phyloP scores from a whole-genome alignment of 2,329 filamentous ascomycete genomes.

The Fusarium papillatum region DNA sequence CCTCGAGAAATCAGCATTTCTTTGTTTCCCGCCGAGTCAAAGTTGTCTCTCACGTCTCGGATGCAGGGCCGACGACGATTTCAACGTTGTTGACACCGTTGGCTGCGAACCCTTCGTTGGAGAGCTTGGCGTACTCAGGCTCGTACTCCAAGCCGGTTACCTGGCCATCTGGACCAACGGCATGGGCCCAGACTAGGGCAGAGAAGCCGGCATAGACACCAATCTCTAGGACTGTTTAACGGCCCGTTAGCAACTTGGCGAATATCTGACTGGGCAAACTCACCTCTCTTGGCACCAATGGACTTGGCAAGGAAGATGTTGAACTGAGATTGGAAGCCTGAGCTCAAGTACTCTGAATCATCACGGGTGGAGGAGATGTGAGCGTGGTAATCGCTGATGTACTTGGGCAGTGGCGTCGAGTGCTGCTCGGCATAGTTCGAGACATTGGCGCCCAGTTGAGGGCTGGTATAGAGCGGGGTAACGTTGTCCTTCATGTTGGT shows the following conservation, averaged over 20 bases:
- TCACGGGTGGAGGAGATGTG: conserved; percentile 37
- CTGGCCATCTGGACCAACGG: conserved; percentile 57
- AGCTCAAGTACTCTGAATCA: conserved; percentile 55
- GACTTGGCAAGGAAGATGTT: conserved; percentile 57
- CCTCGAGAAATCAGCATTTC: background rate
- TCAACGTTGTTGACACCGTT: conserved; percentile 59
- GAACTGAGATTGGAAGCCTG: conserved; percentile 56
- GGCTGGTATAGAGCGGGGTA: conserved; percentile 58
- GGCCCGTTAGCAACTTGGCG: background rate
- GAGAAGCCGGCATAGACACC: conserved; percentile 65
- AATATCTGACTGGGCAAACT: background rate
- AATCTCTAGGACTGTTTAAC: conserved; percentile 59
- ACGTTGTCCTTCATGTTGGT: conserved; percentile 54
- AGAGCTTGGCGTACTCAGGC: conserved; percentile 57
- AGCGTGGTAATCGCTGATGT: conserved; percentile 59
- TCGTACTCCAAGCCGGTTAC: conserved; percentile 62
- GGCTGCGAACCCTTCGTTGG: conserved; percentile 54
- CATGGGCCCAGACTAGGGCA: conserved; percentile 62
- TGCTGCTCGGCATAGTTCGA: conserved; percentile 57
- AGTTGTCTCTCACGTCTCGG: conserved; percentile 57
- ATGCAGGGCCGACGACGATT: conserved; percentile 61
- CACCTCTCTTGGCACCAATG: conserved; percentile 57
- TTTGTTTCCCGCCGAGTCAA: background rate
- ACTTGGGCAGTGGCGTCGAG: conserved; percentile 57
- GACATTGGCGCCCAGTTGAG: conserved; percentile 55